phyloP scores from a whole-genome alignment of 148 eudicot species.

The Suaeda aralocaspica region DNA sequence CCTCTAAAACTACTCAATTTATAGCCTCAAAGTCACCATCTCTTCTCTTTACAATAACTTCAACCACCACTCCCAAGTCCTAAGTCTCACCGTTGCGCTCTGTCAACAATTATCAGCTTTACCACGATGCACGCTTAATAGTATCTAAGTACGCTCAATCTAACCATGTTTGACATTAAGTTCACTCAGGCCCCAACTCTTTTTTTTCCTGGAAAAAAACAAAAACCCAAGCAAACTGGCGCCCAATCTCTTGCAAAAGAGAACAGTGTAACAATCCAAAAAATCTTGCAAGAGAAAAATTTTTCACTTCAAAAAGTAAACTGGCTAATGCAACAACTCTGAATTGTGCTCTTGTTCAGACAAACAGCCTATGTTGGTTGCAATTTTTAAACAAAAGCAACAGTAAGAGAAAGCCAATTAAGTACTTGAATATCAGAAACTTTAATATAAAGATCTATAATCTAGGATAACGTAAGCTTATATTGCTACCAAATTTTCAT shows the following conservation, averaged over 20 bases:
- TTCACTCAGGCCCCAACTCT: no score
- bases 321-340: not conserved
- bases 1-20: no score
- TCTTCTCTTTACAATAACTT: no score
- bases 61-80: no score
- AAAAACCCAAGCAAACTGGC: no score
- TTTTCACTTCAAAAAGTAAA: not conserved
- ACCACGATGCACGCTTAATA: no score
- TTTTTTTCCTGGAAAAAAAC: no score
- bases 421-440: conserved; percentile 3
- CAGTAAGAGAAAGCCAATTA: not conserved
- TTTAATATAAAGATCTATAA: not conserved
- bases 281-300: not conserved
- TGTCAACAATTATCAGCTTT: no score
- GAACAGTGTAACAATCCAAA: not conserved
- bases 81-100: no score
- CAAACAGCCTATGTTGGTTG: not conserved
- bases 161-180: no score
- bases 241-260: not conserved
- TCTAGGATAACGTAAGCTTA: conserved; percentile 10
- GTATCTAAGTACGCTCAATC: no score
- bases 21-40: no score
- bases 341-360: not conserved
- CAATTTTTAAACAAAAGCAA: not conserved
- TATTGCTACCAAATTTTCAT: conserved; percentile 20